Conservation (phyloP, 2,329 filamentous ascomycete species). For the Pseudopyricularia javanii region DNA sequence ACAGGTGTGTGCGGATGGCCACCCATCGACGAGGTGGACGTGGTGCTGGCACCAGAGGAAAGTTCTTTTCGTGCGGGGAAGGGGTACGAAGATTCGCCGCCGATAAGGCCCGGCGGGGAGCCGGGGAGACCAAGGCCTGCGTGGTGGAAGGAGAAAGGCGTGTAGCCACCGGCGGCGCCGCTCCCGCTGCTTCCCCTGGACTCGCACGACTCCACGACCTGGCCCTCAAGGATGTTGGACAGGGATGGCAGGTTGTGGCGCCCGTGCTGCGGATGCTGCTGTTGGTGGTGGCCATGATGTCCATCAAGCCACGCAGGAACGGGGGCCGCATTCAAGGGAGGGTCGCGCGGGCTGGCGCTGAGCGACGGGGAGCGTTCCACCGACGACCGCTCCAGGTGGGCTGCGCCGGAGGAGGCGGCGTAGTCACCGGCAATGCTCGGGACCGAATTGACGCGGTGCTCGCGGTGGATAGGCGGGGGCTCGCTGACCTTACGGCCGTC, state of each 20-base stretch:
- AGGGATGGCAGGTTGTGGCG: background rate
- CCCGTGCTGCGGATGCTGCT: background rate
- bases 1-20: slow-evolving; percentile 30
- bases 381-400: slow-evolving; percentile 13
- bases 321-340: slow-evolving; percentile 3
- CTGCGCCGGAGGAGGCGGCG: slow-evolving; percentile 22
- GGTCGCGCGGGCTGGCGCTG: slow-evolving; percentile 12
- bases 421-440: slow-evolving; percentile 23
- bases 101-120: slow-evolving; percentile 13
- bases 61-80: slow-evolving; percentile 28
- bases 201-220: background rate
- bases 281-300: slow-evolving; percentile 9
- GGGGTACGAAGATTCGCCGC: slow-evolving; percentile 20
- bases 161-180: background rate
- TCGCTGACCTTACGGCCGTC: slow-evolving; percentile 36
- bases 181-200: background rate
- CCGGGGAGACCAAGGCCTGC: slow-evolving; percentile 12
- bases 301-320: background rate
- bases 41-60: slow-evolving; percentile 29
- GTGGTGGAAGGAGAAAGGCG: slow-evolving; percentile 5
- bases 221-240: slow-evolving; percentile 1
- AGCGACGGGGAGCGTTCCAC: slow-evolving; percentile 15
- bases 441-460: slow-evolving; percentile 34
- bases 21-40: slow-evolving; percentile 24
- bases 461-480: slow-evolving; percentile 18